Conservation (phyloP, 2,329 filamentous ascomycete genomes). For the Tympanopsis confertula region DNA sequence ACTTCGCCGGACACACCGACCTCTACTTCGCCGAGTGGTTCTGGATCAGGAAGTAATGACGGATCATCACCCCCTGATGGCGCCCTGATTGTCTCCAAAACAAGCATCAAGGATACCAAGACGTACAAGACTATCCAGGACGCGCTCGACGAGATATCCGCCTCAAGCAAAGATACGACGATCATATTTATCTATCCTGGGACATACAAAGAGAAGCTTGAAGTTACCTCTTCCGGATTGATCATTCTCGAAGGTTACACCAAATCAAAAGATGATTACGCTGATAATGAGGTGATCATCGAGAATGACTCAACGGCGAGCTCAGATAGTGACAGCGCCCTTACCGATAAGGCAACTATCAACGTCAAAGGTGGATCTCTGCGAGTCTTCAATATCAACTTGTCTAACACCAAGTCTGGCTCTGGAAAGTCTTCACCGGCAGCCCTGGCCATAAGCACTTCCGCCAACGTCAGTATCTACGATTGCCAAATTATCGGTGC, state of each 20-base stretch:
- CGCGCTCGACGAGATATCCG: not conserved
- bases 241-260: not conserved
- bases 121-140: not conserved
- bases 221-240: not conserved
- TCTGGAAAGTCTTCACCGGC: not conserved
- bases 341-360: not conserved
- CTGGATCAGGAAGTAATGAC: no score
- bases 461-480: not conserved
- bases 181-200: not conserved
- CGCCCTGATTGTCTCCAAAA: not conserved
- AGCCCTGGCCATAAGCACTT: not conserved
- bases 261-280: not conserved
- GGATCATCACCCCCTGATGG: not conserved
- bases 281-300: not conserved
- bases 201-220: not conserved
- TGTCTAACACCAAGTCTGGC: not conserved
- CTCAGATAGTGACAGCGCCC: not conserved
- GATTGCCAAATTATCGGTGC: not conserved
- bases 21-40: no score
- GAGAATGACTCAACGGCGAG: not conserved
- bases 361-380: not conserved
- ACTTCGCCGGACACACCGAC: not conserved
- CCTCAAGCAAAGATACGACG: not conserved
- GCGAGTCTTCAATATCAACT: not conserved
- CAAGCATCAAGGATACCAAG: not conserved